A percentile compares a stretch with the other conserved stretches of the same genome.
phyloP scores from a whole-genome alignment of 2,329 filamentous ascomycete species.

The Trichocomaceae sp. region DNA sequence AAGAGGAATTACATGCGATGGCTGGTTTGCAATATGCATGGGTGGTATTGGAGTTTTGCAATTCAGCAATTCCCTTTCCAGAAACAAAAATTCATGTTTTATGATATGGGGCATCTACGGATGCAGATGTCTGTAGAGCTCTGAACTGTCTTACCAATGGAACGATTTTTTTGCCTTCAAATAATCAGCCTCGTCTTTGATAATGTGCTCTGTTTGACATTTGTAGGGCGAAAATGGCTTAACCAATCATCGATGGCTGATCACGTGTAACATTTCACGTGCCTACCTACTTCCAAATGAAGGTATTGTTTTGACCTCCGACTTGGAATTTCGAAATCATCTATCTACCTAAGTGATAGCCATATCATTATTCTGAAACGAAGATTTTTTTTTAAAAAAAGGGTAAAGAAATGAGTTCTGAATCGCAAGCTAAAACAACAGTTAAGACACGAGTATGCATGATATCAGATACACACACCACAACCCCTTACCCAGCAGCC shows the following conservation, averaged over 20 bases:
- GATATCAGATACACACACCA: constrained; percentile 39
- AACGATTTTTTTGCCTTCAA: constrained; percentile 12
- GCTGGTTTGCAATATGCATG: constrained; percentile 10
- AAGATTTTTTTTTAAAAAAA: not conserved
- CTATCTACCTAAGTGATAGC: not conserved
- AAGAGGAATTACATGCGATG: constrained; percentile 1
- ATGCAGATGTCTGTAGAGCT: constrained; percentile 14
- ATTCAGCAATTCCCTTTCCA: constrained; percentile 14
- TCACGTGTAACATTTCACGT: not conserved
- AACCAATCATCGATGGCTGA: not conserved
- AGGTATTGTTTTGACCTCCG: not conserved
- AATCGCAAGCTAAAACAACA: not conserved
- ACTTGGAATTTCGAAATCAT: no score
- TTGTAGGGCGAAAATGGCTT: not conserved
- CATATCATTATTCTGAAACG: not conserved
- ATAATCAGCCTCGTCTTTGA: not conserved
- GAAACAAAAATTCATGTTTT: constrained; percentile 14
- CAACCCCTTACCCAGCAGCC: constrained; percentile 19
- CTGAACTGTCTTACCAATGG: constrained; percentile 12
- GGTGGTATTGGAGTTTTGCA: constrained; percentile 15
- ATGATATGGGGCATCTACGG: constrained; percentile 13
- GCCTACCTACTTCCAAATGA: not conserved
- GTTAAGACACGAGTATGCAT: constrained; percentile 38
- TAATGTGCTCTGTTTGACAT: not conserved
- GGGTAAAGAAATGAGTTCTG: not conserved